Base-by-base conservation (phyloP, 208 protist species). In the Leishmania lainsoni region DNA sequence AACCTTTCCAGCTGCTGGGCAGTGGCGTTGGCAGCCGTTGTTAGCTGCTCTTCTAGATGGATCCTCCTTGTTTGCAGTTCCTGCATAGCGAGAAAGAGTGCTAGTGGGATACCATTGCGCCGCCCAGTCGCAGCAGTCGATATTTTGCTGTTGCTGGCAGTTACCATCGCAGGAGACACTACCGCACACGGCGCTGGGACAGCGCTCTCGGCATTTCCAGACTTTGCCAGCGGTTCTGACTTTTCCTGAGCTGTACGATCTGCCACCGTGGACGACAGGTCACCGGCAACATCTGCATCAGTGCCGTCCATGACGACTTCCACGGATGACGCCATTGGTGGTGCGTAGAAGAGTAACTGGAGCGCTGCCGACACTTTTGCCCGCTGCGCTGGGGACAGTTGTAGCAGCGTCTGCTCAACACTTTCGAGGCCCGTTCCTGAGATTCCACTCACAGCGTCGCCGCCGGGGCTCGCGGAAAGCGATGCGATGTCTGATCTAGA, bases 1-100 rank as follows among this genome's bases (percentile, higher is more conserved):
- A 91, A 87, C 32, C 88, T 77, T 49, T 80, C 71, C n/a, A 89
- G 65, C 75, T 94, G 85, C 69, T 66, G 52, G 39, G 69, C 59
- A 29, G 71, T 73, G 29, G 63, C 75, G 5, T 51, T 48, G 52
- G 74, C 81, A n/a, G 87, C 73, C 12, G 3, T 35, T 35, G 61
- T 74, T 48, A 88, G 45, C 59, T 85, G 84, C 48, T 79, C 85
- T 58, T 94, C 88, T 61, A 91, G 59, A 9, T 59, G 22, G 5
- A 90, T 63, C 5, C 90, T 86, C 32, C 61, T 70, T 6, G 29
- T 61, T 14, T 89, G 88, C 75, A 94, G 75, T 6, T 85, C 71
- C 51, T 35, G 32, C 76, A 85, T 81, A 5, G 29, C 81, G 22
- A 59, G 8, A 12, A 81, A 45, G 45, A 85, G 76, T 14, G 76